phyloP scores from a whole-genome alignment of 768 basidiomycete species.

The Tremella fuciformis region DNA sequence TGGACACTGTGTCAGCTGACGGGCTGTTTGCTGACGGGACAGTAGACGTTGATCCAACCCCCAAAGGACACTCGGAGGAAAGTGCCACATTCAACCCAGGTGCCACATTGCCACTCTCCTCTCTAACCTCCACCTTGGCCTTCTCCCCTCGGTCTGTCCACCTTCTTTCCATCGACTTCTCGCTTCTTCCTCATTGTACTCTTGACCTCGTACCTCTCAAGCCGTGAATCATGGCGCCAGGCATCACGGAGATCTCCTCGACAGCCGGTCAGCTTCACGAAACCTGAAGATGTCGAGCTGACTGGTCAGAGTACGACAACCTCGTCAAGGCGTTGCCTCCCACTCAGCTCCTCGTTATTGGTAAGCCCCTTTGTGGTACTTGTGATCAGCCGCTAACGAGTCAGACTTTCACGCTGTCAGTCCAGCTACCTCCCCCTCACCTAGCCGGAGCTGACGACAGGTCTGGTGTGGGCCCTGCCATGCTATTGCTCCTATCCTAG shows the following conservation, averaged over 20 bases:
- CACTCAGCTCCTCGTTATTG: slow-evolving; percentile 46
- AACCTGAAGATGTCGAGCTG: no score
- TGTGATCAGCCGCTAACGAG: background rate
- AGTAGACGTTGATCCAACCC: slow-evolving; percentile 18
- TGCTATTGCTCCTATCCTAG: slow-evolving; percentile 47
- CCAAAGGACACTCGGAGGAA: slow-evolving; percentile 7
- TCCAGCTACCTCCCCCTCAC: slow-evolving; percentile 6
- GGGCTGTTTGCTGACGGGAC: slow-evolving; percentile 10
- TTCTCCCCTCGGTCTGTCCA: background rate
- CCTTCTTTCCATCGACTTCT: slow-evolving; percentile 1
- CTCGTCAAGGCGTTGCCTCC: slow-evolving; percentile 36
- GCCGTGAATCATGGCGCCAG: slow-evolving; percentile 28
- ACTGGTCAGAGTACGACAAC: slow-evolving; percentile 36
- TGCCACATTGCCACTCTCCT: background rate
- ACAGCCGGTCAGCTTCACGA: slow-evolving; percentile 20
- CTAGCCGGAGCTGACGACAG: slow-evolving; percentile 14
- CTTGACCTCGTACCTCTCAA: background rate
- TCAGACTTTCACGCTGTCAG: slow-evolving; percentile 48
- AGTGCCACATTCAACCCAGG: slow-evolving; percentile 5
- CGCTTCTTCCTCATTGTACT: slow-evolving; percentile 6
- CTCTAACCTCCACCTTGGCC: background rate
- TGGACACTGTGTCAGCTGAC: background rate
- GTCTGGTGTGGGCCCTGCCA: slow-evolving; percentile 48
- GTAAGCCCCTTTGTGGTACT: slow-evolving; percentile 24
- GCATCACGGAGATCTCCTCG: slow-evolving; percentile 41